Conservation (phyloP, 2,329 filamentous ascomycete genomes). For the Claviceps cyperi region DNA sequence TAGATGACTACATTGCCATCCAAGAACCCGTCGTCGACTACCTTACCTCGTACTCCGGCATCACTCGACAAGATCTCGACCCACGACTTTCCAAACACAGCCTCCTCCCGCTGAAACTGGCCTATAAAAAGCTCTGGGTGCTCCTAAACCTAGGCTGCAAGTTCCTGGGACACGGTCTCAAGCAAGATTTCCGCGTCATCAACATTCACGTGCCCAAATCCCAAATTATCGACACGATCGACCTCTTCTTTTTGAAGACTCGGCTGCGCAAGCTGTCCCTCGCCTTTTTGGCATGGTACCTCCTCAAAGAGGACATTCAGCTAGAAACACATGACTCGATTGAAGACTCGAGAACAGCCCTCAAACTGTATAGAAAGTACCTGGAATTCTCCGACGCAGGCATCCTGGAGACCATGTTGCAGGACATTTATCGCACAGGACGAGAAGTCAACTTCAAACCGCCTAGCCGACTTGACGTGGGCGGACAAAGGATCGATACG, state of each 20-base stretch:
- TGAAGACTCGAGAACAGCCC: constrained; percentile 81
- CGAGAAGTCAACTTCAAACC: constrained; percentile 36
- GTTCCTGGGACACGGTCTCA: constrained; percentile 86
- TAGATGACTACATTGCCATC: constrained; percentile 93
- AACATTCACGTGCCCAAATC: constrained; percentile 88
- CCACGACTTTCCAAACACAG: constrained; percentile 64
- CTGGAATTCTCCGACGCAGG: constrained; percentile 79
- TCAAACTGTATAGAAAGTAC: constrained; percentile 81
- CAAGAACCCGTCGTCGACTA: constrained; percentile 90
- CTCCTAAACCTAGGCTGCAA: constrained; percentile 85
- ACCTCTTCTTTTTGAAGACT: constrained; percentile 71
- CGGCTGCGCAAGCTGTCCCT: constrained; percentile 79
- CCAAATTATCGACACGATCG: constrained; percentile 89
- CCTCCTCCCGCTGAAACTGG: constrained; percentile 73
- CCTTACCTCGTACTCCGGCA: constrained; percentile 85
- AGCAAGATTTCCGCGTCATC: constrained; percentile 93
- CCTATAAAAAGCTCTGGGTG: constrained; percentile 97
- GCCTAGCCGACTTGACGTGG: constrained; percentile 30
- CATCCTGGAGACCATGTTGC: constrained; percentile 66
- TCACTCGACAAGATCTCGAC: constrained; percentile 73
- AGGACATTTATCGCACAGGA: constrained; percentile 60
- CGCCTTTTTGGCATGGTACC: constrained; percentile 79
- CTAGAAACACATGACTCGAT: constrained; percentile 86
- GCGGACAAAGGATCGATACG: constrained; percentile 35
- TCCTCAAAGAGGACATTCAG: constrained; percentile 90